phyloP scores from a whole-genome alignment of 2,329 filamentous ascomycete species.

The Intubia oerlemansii region DNA sequence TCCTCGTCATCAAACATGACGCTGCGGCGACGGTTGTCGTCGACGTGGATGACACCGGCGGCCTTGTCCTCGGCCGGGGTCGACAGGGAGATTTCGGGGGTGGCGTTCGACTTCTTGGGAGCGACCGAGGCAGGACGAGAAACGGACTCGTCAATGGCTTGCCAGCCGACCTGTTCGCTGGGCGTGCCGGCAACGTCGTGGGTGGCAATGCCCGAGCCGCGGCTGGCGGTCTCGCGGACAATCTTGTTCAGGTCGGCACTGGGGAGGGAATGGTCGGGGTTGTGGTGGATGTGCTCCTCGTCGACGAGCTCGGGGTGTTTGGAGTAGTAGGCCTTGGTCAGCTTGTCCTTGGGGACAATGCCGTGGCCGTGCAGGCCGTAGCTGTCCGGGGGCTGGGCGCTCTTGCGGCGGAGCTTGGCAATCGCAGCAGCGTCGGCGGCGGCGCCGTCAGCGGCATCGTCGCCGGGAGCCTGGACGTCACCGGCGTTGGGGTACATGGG shows the following conservation, averaged over 20 bases:
- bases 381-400: conserved; percentile 58
- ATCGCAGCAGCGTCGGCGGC: conserved; percentile 13
- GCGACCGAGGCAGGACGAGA: conserved; percentile 25
- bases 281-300: conserved; percentile 43
- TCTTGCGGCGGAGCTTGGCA: conserved; percentile 45
- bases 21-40: conserved; percentile 31
- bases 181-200: conserved; percentile 52
- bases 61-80: conserved; percentile 18
- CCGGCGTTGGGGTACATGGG: conserved; percentile 86
- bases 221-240: conserved; percentile 47
- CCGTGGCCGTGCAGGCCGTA: conserved; percentile 88
- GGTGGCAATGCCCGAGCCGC: conserved; percentile 29
- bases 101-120: conserved; percentile 9
- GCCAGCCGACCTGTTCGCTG: conserved; percentile 76
- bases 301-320: conserved; percentile 70
- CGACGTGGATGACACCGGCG: conserved; percentile 51
- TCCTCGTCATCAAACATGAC: conserved; percentile 23
- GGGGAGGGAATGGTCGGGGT: conserved; percentile 57
- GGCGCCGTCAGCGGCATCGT: conserved; percentile 33
- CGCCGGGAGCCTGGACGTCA: conserved; percentile 87
- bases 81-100: conserved; percentile 13
- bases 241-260: conserved; percentile 81
- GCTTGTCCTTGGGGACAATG: conserved; percentile 50
- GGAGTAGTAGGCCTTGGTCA: conserved; percentile 80
- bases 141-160: conserved; percentile 67